Base-by-base conservation (phyloP, 768 basidiomycete genomes). In the Lactarius pseudohatsudake region DNA sequence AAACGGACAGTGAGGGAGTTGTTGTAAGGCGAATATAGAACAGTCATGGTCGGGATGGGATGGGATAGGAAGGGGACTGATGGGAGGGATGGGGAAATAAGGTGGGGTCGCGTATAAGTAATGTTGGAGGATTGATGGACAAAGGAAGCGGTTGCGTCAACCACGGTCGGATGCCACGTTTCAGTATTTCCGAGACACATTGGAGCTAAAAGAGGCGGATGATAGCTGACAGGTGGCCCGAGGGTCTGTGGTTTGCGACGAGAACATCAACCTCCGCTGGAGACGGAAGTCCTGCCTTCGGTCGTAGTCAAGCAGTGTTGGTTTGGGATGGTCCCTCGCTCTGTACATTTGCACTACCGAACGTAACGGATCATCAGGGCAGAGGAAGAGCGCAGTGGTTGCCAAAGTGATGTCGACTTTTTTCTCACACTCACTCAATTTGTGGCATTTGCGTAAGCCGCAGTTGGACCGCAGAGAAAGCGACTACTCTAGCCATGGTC, bases 1-100 rank as follows among this genome's bases (percentile, higher is more conserved):
- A 55, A 55, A 30, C 43, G 57, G 26, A 67, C 53, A 16, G 66
- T 59, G 62, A 67, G 62, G 7, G 43, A 40, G 28, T 34, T 34
- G 36, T 63, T 34, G 32, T 30, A 55, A 0, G 58, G 58, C 8
- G 57, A 67, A 47, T 34, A 45, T 13, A n/a, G 32, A 15, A 60
- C 50, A 11, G 66, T 59, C 66, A 67, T 67, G 18, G 54, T 28
- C 30, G 57, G 18, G 56, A 20, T 11, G 56, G 18, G 56, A n/a
- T 26, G 16, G 13, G 20, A 0, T 34, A 20, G 2, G 20, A 30
- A 30, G 1, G 40, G 9, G 50, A 26, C 3, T 26, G 53, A 34
- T 16, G 5, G n/a, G n/a, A 13, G 22, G 22, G 22, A 13, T 1
- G 45, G 8, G 34, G 36, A 7, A 26, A 28, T 45, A 20, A 41